Percentiles rank a stretch among this genome's conserved stretches.
phyloP scores from a whole-genome alignment of 306 rosid species.

The Cotoneaster glaucophyllus region DNA sequence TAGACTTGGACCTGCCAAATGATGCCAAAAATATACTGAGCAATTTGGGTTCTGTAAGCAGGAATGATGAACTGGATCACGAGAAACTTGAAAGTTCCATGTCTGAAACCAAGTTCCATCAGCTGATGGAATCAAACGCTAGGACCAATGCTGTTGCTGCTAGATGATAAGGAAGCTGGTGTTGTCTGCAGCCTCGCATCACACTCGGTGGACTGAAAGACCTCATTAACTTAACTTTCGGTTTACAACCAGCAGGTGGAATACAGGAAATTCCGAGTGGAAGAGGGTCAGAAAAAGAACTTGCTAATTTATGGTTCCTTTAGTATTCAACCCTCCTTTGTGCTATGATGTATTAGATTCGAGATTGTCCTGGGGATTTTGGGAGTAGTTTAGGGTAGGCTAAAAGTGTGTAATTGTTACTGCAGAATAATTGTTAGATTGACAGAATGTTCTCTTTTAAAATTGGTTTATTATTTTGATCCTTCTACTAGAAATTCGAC shows the following conservation, averaged over 20 bases:
- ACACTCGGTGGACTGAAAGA: not conserved
- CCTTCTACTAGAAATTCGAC: not conserved
- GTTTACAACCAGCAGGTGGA: not conserved
- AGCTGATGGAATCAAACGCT: not conserved
- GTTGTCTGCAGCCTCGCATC: not conserved
- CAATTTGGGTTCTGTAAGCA: not conserved
- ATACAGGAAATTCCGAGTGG: not conserved
- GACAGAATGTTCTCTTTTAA: not conserved
- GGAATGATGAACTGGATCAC: slow-evolving; percentile 1
- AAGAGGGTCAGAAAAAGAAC: not conserved
- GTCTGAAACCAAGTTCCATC: slow-evolving; percentile 15
- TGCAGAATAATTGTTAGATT: not conserved
- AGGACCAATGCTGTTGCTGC: slow-evolving; percentile 11
- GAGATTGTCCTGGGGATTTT: not conserved
- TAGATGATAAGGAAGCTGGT: slow-evolving; percentile 8
- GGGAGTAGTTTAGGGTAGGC: not conserved
- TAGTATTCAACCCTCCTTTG: not conserved
- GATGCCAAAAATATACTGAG: not conserved
- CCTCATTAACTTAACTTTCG: not conserved
- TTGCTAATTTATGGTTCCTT: not conserved
- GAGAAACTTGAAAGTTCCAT: slow-evolving; percentile 14
- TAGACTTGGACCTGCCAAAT: slow-evolving; percentile 3
- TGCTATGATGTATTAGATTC: not conserved
- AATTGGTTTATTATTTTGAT: not conserved
- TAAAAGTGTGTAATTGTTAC: not conserved